Percentiles rank a stretch among this genome's conserved stretches.
Evolutionary conservation across 225 moss, liverwort and hornwort species (phyloP).

Genomic region (Antitrichia curtipendula): DNA sequence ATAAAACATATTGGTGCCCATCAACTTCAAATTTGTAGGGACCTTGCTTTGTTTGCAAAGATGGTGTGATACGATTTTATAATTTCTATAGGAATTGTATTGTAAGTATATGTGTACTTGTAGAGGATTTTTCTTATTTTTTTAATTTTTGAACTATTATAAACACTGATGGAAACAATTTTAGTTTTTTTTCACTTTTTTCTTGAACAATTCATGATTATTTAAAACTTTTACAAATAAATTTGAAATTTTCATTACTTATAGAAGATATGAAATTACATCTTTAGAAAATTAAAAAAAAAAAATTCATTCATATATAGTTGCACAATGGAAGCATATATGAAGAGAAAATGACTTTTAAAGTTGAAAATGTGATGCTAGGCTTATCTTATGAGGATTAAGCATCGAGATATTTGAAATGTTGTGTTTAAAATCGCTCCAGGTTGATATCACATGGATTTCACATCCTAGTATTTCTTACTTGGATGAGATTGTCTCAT

Average conservation of each 20-base stretch:
- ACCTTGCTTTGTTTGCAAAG: fast-evolving
- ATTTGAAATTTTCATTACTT: not conserved
- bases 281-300: not conserved
- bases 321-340: no score
- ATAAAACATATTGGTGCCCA: fast-evolving
- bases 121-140: no score
- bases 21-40: fast-evolving
- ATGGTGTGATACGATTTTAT: no score
- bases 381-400: fast-evolving
- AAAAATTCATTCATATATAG: no score
- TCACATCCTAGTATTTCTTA: fast-evolving
- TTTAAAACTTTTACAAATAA: not conserved
- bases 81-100: not conserved
- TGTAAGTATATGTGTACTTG: not conserved
- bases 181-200: not conserved
- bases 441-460: no score
- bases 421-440: fast-evolving
- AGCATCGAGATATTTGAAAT: not conserved
- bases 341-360: not conserved
- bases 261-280: not conserved
- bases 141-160: no score
- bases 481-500: fast-evolving
- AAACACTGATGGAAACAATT: not conserved
- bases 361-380: no score
- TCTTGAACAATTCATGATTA: fast-evolving